Percentiles rank a stretch among this genome's conserved stretches.
These are phyloP conservation scores for Chamaecyparis obtusa DNA, from an alignment of 75 land plant species.

Conservation along the genomic window DNA sequence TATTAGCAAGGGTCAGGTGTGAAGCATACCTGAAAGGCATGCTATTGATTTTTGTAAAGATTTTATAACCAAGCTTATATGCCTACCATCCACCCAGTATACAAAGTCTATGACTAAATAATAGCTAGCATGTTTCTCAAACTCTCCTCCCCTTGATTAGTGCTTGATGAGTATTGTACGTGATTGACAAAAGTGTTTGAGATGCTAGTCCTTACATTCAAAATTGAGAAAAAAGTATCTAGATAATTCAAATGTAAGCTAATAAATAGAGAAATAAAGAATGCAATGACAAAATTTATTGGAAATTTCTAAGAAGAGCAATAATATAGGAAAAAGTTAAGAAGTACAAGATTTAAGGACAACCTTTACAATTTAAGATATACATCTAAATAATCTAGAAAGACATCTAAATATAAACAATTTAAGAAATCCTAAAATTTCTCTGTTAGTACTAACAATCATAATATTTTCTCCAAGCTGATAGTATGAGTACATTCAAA, in stretches of 20 bases:
- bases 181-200: background rate
- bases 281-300: background rate
- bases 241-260: background rate
- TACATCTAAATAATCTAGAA: background rate
- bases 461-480: background rate
- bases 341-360: background rate
- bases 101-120: no score
- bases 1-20: no score
- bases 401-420: background rate
- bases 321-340: background rate
- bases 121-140: no score
- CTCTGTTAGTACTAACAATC: background rate
- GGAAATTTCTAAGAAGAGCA: background rate
- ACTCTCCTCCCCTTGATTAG: no score
- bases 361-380: background rate
- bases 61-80: no score
- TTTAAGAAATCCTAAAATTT: background rate
- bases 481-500: background rate
- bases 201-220: background rate
- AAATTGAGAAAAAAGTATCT: background rate
- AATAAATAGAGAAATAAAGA: background rate
- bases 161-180: background rate
- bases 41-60: no score
- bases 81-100: no score
- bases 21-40: no score